Evolutionary conservation across 495 filamentous ascomycete genomes (phyloP), one percentile per base, ranked within the genome.

Genomic region (Aspergillus mulundensis): DNA sequence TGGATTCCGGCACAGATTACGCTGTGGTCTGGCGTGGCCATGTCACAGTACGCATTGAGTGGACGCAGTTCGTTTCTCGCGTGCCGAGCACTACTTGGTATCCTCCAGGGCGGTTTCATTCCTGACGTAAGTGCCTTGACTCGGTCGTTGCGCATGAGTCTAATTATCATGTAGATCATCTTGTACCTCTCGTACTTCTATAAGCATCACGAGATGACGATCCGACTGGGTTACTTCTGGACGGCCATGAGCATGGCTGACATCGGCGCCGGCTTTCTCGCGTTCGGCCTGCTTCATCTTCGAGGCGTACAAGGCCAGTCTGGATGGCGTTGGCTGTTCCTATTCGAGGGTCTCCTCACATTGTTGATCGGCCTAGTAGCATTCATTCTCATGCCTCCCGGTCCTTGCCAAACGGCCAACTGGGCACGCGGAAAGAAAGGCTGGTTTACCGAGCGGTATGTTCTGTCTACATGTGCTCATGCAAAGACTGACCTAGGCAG

Each of bases 1-100:
- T 92, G 88, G 86, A 90, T 93, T 40, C 87, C 88, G 19, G 57
- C 30, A 16, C 48, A 50, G 63, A 91, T 91, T 70, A 70, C 86
- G 0, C 70, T 84, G 0, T 93, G 88, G 87, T 85, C 82, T 28
- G 61, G 89, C 4, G 84, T 90, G 10, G 85, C 87, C 0, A 73
- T 72, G 40, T 70, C 72, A 4, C 87, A 91, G 64, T 81, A 81
- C 15, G 79, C 75, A 38, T 62, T 93, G 15, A 76, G 57, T 18
- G 84, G 84, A 0, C 73, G 79, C 11, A 60, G 68, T 0, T 84
- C 85, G 0, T 93, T 91, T 63, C 77, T 83, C 20, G 66, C 76
- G 8, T 81, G 75, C 25, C 76, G 89, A 28, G 72, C 79, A 5
- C 60, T 91, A n/a, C 69, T 91, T 5, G 87, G 85, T 18, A 67